phyloP scores from a whole-genome alignment of 2,329 filamentous ascomycete genomes.

The Neocucurbitaria cava region DNA sequence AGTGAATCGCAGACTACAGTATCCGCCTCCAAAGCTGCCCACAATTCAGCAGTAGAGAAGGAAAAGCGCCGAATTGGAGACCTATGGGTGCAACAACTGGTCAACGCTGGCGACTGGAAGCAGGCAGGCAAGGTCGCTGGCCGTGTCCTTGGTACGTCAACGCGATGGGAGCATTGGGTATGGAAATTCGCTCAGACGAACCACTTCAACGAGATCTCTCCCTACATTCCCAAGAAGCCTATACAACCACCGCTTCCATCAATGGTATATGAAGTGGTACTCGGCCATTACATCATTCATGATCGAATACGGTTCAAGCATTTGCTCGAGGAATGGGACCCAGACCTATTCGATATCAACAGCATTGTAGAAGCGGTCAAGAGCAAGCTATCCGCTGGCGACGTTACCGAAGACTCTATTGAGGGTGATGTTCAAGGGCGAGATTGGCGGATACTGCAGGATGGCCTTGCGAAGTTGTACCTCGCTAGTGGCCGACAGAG shows the following conservation, averaged over 20 bases:
- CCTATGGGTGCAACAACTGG: conserved; percentile 87
- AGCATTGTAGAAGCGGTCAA: conserved; percentile 80
- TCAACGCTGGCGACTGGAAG: conserved; percentile 76
- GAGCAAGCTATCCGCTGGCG: conserved; percentile 78
- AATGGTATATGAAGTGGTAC: conserved; percentile 84
- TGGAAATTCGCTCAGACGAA: conserved; percentile 87
- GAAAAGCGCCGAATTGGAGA: conserved; percentile 93
- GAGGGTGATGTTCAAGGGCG: conserved; percentile 74
- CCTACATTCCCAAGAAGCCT: conserved; percentile 79
- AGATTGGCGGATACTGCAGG: conserved; percentile 91
- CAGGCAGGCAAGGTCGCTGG: conserved; percentile 81
- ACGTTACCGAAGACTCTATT: conserved; percentile 76
- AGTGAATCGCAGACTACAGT: conserved; percentile 66
- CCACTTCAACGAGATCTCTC: conserved; percentile 88
- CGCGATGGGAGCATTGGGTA: conserved; percentile 94
- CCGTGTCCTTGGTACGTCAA: conserved; percentile 78
- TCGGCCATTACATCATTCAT: conserved; percentile 84
- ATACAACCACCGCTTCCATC: conserved; percentile 80
- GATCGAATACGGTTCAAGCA: conserved; percentile 79
- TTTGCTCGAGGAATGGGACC: conserved; percentile 81
- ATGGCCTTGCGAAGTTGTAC: conserved; percentile 82
- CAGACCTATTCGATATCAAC: conserved; percentile 81
- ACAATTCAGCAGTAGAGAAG: conserved; percentile 74
- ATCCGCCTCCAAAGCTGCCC: conserved; percentile 60
- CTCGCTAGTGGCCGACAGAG: conserved; percentile 80